Evolutionary conservation across 129 eudicot genomes (phyloP), one percentile per base, ranked within the genome.

Genomic region (Helichrysum umbraculigerum): DNA sequence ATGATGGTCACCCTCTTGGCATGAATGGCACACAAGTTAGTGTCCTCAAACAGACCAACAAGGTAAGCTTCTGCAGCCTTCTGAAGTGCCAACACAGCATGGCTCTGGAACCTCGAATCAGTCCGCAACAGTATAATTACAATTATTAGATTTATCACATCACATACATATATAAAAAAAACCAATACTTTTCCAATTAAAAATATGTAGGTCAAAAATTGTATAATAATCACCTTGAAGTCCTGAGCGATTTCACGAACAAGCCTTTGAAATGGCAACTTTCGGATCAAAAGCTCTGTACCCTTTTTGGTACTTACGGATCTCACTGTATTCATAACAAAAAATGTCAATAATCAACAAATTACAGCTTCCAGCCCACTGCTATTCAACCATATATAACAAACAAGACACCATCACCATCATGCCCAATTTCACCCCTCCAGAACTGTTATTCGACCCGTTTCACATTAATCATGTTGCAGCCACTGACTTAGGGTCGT

Each of bases 61-160:
- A 89, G 85, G 68, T 89, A 89, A 0, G 96, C 96, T 68, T 89
- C 96, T 0, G 96, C 96, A 0, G 96, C 96, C 59, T 89, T 91
- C 64, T 89, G 96, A 5, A 89, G 87, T 2, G 95, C 95, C 41
- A 86, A 78, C 1, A 89, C 95, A 15, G 96, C 96, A 29, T 87
- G 92, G 70, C 96, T 89, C 72, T 89, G 96, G 80, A 89, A 89
- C 84, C 96, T 85, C 83, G 87, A n/a, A 69, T 89, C 96, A 0
- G 96, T 87, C 92, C 82, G 56, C 34, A 34, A 29, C 2, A 6
- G 6, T 33, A 14, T 42, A 80, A 35, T 0, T 66, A 66, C 62
- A 29, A 4, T 79, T 84, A 89, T 63, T 63, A 60, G 33, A 0
- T 2, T n/a, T 28, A 63, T 2, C 4, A 63, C n/a, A 63, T 22